A percentile compares a stretch with the other conserved stretches of the same genome.
Conservation (phyloP, 2,329 filamentous ascomycete species). For the Talaromyces sp. region DNA sequence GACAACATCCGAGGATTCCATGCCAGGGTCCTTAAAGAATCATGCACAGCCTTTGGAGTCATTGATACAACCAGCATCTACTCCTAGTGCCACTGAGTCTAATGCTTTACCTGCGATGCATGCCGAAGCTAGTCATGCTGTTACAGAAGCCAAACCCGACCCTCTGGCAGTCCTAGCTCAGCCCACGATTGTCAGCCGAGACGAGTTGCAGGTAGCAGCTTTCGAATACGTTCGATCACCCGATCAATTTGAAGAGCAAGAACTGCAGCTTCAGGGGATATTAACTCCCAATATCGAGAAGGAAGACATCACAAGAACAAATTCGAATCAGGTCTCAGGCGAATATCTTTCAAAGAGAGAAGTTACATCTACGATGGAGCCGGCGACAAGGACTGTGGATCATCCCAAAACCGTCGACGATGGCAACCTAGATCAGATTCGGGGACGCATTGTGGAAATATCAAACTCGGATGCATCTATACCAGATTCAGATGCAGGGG, state of each 20-base stretch:
- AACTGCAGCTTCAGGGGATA: background rate
- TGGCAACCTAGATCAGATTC: background rate
- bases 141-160: background rate
- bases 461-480: conserved; percentile 15
- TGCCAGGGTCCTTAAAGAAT: background rate
- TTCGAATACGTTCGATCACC: background rate
- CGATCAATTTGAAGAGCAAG: background rate
- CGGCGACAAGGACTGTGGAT: background rate
- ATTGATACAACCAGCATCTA: background rate
- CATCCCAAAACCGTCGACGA: background rate
- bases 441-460: background rate
- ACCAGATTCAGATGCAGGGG: background rate
- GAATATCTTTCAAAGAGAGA: background rate
- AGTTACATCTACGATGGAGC: background rate
- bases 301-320: background rate
- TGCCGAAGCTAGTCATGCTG: background rate
- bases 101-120: background rate
- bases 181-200: background rate
- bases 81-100: background rate
- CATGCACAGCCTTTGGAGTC: background rate
- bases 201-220: background rate
- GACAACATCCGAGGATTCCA: background rate
- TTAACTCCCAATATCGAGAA: too few relatives aligned
- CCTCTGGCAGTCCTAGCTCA: too few relatives aligned
- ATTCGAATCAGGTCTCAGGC: background rate